Conservation (phyloP, 352 stramenopile species). For the Pythium insidiosum region DNA sequence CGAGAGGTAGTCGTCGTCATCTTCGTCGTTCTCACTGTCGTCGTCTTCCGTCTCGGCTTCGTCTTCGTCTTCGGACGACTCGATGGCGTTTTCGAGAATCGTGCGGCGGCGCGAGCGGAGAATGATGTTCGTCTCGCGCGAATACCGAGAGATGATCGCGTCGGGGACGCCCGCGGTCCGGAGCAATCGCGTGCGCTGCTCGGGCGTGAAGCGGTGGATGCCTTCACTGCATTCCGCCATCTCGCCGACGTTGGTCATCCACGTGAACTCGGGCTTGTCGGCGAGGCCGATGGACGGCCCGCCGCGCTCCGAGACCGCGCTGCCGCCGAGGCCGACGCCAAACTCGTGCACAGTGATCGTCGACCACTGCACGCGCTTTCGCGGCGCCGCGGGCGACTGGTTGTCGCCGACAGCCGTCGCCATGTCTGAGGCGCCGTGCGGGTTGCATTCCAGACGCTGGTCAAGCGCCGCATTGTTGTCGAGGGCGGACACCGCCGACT, state of each 20-base stretch:
- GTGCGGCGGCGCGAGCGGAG: conserved; percentile 26
- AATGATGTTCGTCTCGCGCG: conserved; percentile 40
- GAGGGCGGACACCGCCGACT: neutral
- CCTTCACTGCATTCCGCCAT: conserved; percentile 39
- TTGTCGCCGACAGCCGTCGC: neutral
- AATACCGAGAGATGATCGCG: conserved; percentile 33
- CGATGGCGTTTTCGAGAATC: conserved; percentile 15
- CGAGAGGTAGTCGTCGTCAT: conserved; percentile 10
- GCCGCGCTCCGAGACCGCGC: conserved; percentile 25
- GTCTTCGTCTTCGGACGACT: conserved; percentile 17
- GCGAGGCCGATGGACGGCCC: conserved; percentile 32
- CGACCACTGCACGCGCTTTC: conserved; percentile 31
- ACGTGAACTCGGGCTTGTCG: conserved; percentile 36
- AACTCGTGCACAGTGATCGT: conserved; percentile 46
- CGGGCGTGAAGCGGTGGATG: conserved; percentile 31
- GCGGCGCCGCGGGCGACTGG: conserved; percentile 3
- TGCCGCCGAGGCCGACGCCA: conserved; percentile 31
- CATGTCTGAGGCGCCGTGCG: too few species aligned
- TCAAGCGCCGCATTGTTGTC: too few species aligned
- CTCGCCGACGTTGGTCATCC: conserved; percentile 36
- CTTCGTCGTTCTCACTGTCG: conserved; percentile 9
- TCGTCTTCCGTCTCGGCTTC: conserved; percentile 9
- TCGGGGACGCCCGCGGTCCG: conserved; percentile 24
- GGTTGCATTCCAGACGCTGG: too few species aligned
- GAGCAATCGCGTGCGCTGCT: conserved; percentile 27